Evolutionary conservation across 306 rosid species (phyloP), one percentile per base, ranked within the genome.

Genomic region (Sicyos baderoa): DNA sequence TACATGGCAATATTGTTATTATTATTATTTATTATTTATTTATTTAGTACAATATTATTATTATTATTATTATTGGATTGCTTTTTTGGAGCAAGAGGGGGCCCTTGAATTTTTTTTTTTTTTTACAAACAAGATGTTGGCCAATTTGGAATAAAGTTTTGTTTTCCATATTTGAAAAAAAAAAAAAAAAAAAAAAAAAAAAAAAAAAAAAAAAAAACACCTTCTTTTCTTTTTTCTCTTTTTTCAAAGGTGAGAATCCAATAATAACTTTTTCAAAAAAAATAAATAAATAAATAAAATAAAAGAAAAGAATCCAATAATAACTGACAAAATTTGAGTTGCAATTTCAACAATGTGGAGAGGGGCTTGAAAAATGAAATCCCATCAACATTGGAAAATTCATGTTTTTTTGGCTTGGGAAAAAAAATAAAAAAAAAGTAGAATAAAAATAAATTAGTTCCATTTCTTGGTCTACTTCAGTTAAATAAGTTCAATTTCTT

Each of bases 301-400:
- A n/a, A n/a, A n/a, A n/a, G n/a, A n/a, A n/a, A n/a, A 83, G 91
- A 81, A 89, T 85, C 95, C 94, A 76, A 88, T 81, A 76, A 75
- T 60, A 76, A 63, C 74, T 75, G 76, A 79, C 63, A 70, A 53
- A 55, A 54, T 80, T 72, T 76, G 72, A 79, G 42, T 45, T 84
- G 83, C 85, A 70, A 77, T 74, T 76, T 84, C 74, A 59, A 54
- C 82, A 51, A 13, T 21, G 85, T 78, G 84, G 89, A 5, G 68
- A 19, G 59, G 8, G 59, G 8, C 83, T 73, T 68, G 70, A n/a
- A n/a, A n/a, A n/a, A n/a, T n/a, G n/a, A 51, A 61, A 61, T 55
- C 76, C 75, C 76, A 75, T 75, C 72, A 71, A 58, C 77, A 35
- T 40, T 27, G 54, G 13, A 40, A 27, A 22, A 77, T 78, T 29